phyloP scores from a whole-genome alignment of 2,329 filamentous ascomycete species.

The Aspergillus ustus region DNA sequence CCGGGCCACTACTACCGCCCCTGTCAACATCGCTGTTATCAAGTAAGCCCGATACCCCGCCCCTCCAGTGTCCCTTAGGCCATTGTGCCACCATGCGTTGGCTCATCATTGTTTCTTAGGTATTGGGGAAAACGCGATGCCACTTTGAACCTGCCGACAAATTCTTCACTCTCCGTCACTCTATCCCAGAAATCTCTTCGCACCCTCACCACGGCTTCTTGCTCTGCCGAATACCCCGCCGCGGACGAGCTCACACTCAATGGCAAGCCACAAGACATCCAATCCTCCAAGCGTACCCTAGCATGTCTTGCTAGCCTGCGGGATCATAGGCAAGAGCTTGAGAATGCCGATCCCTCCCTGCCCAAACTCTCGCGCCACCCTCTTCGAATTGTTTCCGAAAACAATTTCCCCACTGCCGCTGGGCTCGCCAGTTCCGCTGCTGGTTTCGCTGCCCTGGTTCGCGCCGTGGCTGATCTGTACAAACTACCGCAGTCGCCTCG shows the following conservation, averaged over 20 bases:
- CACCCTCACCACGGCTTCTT: conserved; percentile 93
- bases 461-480: conserved; percentile 89
- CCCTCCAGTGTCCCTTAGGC: conserved; percentile 6
- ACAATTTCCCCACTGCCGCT: conserved; percentile 98
- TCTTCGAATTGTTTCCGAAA: conserved; percentile 88
- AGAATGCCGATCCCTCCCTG: conserved; percentile 72
- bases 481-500: conserved; percentile 78
- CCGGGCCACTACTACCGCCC: conserved; percentile 92
- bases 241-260: conserved; percentile 82
- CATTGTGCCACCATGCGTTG: conserved; percentile 6
- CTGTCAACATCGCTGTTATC: conserved; percentile 97
- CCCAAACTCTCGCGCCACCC: conserved; percentile 78
- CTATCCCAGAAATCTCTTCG: conserved; percentile 92
- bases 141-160: conserved; percentile 94
- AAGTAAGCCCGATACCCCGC: conserved; percentile 63
- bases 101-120: conserved; percentile 41
- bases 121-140: conserved; percentile 98
- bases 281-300: conserved; percentile 83
- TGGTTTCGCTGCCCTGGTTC: conserved; percentile 70
- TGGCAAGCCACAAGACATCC: conserved; percentile 76
- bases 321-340: conserved; percentile 73
- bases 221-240: conserved; percentile 71
- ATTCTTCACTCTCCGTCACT: conserved; percentile 95
- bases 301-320: conserved; percentile 90
- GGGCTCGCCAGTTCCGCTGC: conserved; percentile 73